Evolutionary conservation across 2,329 filamentous ascomycete species (phyloP), one percentile per base, ranked within the genome.

Genomic region (Geosmithia flava): DNA sequence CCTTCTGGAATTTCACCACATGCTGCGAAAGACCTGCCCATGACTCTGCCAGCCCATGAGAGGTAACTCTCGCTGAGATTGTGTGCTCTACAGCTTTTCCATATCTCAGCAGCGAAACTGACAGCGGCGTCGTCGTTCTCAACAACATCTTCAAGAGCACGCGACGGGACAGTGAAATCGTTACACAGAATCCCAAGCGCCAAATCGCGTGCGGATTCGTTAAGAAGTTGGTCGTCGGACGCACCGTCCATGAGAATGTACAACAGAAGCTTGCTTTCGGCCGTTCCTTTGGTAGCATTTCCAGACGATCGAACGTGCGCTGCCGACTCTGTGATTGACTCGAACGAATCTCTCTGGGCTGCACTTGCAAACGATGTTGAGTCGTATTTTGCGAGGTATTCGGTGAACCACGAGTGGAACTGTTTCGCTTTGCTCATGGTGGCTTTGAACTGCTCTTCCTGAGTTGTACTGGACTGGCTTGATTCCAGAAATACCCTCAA

Each of bases 21-120:
- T 16, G 85, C 77, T 40, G 84, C 81, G 64, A 90, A 97, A 0
- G 87, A 83, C 59, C 88, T 79, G 7, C 94, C 93, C 43, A 97
- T 71, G 2, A 90, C 84, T 52, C 83, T 78, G 3, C 87, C 90
- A 43, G 87, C 85, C 94, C 94, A 98, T 1, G 86, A 69, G 1
- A 88, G 68, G 60, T 93, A 96, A 16, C 80, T 75, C 23, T 76
- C 68, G 49, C 81, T 85, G 16, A 83, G 70, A 2, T 75, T 68
- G 39, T 75, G 69, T n/a, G 76, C 72, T 50, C 77, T 73, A 54
- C 88, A 85, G 42, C 85, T 89, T 59, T 83, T 81, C 82, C 85
- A 93, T 0, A 96, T 73, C 17, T 81, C 76, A 13, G 80, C 69
- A 2, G 81, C 78, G 58, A 83, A 79, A 1, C 67, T 62, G 13